Conservation (phyloP, 192 early-diverging fungal genomes). For the Haplosporangium gracile region DNA sequence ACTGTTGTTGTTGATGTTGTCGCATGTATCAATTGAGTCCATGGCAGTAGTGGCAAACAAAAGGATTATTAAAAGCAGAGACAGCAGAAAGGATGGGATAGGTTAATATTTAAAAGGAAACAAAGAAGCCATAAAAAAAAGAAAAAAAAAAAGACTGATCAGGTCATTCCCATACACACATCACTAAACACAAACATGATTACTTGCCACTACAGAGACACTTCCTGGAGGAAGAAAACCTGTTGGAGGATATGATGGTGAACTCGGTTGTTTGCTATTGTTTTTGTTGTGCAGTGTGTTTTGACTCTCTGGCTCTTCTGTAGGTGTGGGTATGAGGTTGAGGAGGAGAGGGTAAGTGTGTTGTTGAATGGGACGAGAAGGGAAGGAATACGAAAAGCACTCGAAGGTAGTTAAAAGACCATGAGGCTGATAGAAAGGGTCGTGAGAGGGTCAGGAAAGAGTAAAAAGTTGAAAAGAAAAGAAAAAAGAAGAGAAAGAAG, state of each 20-base stretch:
- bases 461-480: neutral
- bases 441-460: neutral
- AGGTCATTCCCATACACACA: too few relatives aligned
- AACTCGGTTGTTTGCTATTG: neutral
- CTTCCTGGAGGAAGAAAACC: slow-evolving; percentile 7
- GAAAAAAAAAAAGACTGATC: neutral
- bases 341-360: neutral
- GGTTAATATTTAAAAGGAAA: neutral
- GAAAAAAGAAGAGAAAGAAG: neutral
- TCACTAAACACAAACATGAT: neutral
- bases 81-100: neutral
- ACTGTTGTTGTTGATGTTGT: neutral
- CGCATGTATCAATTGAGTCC: neutral
- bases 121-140: neutral
- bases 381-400: neutral
- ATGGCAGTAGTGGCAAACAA: neutral
- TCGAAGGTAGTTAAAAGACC: neutral
- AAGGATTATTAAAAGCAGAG: neutral
- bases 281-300: neutral
- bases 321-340: neutral
- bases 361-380: neutral
- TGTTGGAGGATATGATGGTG: neutral
- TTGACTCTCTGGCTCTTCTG: neutral
- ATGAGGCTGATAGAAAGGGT: neutral
- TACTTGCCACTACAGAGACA: slow-evolving; percentile 6